Evolutionary conservation across 2,329 filamentous ascomycete genomes (phyloP), one percentile per base, ranked within the genome.

Genomic region (Endothia cerciana): DNA sequence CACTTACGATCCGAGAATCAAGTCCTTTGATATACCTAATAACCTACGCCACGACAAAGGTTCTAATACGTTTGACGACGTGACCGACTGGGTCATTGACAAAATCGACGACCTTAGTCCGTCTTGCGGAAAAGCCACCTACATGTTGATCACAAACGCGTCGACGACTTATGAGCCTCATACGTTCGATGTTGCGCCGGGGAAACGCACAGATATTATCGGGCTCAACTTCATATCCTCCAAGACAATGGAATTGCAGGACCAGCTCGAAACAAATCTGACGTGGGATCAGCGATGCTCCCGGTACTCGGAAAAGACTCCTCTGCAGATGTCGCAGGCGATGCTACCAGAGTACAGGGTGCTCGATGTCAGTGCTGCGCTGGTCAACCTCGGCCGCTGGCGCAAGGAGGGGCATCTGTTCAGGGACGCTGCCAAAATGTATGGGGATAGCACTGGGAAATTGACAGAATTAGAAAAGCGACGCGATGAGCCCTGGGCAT

Each of bases 1-100:
- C 38, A 45, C 53, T 5, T 63, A 60, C 43, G 65, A 67, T 28
- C 58, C 65, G 22, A 63, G 62, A 30, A 58, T 67, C 11, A 11
- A 17, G 3, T n/a, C 58, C 28, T n/a, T 55, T 13, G 33, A 36
- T 17, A 40, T 62, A 17, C 65, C 62, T 1, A 36, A 43, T 1
- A 43, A 38, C 6, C 36, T 41, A 3, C n/a, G 25, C 25, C 4
- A 11, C 11, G 55, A 38, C 41, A 43, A 45, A 4, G 8, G 11
- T 5, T 38, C 13, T 2, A 45, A 45, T 3, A 40, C 56, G 4
- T 17, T n/a, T n/a, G 62, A 56, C 62, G 40, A 22, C 56, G 41
- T 56, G 6, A 62, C 60, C 17, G 62, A 64, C 53, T 64, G 62
- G 62, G 56, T 59, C 8, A 36, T 64, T 45, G 40, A n/a, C 30